Base-by-base conservation (phyloP, 2,329 filamentous ascomycete species). In the Ceratocystis huliohia region DNA sequence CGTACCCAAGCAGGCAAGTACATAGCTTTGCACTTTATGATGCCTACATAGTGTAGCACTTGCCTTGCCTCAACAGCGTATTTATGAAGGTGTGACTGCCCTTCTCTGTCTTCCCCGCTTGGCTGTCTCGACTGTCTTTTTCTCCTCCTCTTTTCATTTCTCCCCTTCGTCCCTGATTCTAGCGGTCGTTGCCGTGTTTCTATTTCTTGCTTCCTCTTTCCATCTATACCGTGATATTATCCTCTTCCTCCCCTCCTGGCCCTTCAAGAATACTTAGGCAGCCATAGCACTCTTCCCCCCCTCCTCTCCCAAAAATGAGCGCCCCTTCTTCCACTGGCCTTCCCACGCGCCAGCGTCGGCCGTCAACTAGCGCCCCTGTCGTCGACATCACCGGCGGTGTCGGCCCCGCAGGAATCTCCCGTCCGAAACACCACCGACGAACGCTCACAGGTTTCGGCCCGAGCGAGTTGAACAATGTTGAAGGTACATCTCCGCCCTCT, bases 391-490 rank as follows among this genome's bases (percentile, higher is more conserved):
- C 89, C 75, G 92, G 91, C 70, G 87, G 89, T 20, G 85, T 96
- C 67, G 88, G 88, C n/a, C 91, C 91, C 50, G 87, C 87, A 53
- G 93, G 95, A 74, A 87, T 88, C 77, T 85, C 83, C 30, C 84
- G 94, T 69, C 94, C 94, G 59, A 99, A 97, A 79, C 64, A 65
- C 30, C 94, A 99, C 80, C 96, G 91, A 81, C 85, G 94, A 71
- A 97, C 93, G n/a, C 89, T 89, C 70, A 99, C 94, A 8, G 94
- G 94, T 7, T 94, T 97, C 74, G 92, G 91, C 44, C 83, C 91
- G 33, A 81, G 84, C 45, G 94, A 99, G 74, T 96, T 96, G 80
- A 96, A 96, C 80, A 88, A 78, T 72, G 90, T 97, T 62, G 92
- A 97, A 79, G 91, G 91, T 80, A 85, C 78, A 78, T 30, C 41